Conservation (phyloP, 257 asterid genomes). For the Ophiorrhiza pumila region DNA sequence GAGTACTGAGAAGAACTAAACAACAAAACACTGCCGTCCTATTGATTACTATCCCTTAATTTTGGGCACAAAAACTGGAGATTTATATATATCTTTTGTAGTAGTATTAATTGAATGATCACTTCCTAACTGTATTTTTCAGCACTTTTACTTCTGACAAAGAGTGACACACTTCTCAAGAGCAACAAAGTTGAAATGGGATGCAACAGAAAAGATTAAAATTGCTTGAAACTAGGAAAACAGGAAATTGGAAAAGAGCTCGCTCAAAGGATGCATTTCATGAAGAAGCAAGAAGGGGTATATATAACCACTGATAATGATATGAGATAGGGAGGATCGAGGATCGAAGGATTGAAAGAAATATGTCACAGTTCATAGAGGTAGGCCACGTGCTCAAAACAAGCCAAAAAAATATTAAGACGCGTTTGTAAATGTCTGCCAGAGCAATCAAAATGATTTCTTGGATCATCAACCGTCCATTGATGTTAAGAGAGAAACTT, state of each 20-base stretch:
- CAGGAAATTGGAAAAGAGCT: background rate
- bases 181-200: background rate
- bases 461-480: background rate
- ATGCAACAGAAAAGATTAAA: background rate
- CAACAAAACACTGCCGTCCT: background rate
- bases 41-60: background rate
- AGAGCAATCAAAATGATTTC: background rate
- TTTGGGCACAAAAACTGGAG: slow-evolving; percentile 3
- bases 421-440: slow-evolving; percentile 9
- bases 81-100: background rate
- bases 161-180: slow-evolving; percentile 17
- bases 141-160: slow-evolving; percentile 9
- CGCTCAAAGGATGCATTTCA: background rate
- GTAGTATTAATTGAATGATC: slow-evolving; percentile 2
- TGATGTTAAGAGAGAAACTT: background rate
- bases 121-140: slow-evolving; percentile 9
- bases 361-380: background rate
- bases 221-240: background rate
- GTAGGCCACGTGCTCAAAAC: slow-evolving; percentile 19
- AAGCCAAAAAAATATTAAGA: background rate
- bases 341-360: background rate
- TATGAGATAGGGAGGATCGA: background rate
- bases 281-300: slow-evolving; percentile 11
- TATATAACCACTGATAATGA: slow-evolving; percentile 9
- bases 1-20: background rate